Base-by-base conservation (phyloP, 2,329 filamentous ascomycete species). In the Colletotrichum sp. region DNA sequence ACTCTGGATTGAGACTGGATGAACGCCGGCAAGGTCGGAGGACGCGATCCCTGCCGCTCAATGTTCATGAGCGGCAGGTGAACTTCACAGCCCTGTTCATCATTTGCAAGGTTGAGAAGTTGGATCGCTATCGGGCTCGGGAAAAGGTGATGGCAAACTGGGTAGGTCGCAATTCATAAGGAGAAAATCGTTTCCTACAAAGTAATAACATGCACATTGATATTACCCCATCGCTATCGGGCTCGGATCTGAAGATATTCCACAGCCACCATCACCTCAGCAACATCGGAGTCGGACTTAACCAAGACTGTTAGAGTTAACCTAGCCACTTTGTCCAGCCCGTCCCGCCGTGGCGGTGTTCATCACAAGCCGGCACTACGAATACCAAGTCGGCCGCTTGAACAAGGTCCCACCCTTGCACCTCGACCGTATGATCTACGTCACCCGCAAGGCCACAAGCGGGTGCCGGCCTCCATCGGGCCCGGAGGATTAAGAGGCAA, bases 401-500 rank as follows among this genome's bases (percentile, higher is more conserved):
- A 21, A 24, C 43, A 52, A 21, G 43, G 43, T 52, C 10, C 43
- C 2, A 52, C 43, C 43, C 43, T 24, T 21, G 43, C 10, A 48
- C 0, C 10, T 52, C 0, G 43, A 13, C 43, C 43, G 43, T 52
- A 52, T 52, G 43, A 52, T 52, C 43, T 52, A 52, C 43, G 43
- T 21, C 43, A 52, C n/a, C 43, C 43, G 43, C 43, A 24, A 52
- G 43, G 43, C 43, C 43, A 52, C n/a, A 13, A 52, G 10, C n/a
- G 10, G 43, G 6, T 52, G n/a, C n/a, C 43, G 43, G 43, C 43
- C 43, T 21, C n/a, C 26, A 28, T 58, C 43, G 30, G n/a, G 6
- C 1, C 55, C 65, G 65, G 65, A 69, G 65, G 30, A 69, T 69
- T 59, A 7, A 28, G 21, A 59, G 12, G 30, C 36, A 10, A 69